These are phyloP conservation scores for Sporisorium graminicola DNA, from an alignment of 1,284 basidiomycete species.

Conservation along the genomic window DNA sequence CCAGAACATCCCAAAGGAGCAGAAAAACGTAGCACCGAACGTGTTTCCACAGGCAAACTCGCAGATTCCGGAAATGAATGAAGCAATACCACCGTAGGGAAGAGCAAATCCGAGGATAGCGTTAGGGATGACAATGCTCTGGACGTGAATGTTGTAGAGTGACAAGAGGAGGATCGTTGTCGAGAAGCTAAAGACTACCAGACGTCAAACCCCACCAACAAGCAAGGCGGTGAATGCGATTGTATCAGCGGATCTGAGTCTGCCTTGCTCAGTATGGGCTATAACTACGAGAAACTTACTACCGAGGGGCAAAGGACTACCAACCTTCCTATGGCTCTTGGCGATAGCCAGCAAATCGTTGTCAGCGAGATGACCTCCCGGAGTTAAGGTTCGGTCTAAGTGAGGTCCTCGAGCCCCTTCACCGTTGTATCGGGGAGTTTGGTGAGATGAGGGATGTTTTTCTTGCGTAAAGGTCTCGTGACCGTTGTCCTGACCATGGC, in stretches of 20 bases:
- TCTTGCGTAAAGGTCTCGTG: conserved; percentile 29
- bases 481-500: conserved; percentile 11
- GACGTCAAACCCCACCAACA: too few species aligned
- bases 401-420: conserved; percentile 3
- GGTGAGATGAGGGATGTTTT: conserved; percentile 37
- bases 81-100: conserved; percentile 50
- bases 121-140: conserved; percentile 47
- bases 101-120: conserved; percentile 45
- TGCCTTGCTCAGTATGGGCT: too few species aligned
- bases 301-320: conserved; percentile 56
- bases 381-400: conserved; percentile 40
- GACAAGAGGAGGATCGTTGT: conserved; percentile 52
- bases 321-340: conserved; percentile 44
- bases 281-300: conserved; percentile 36
- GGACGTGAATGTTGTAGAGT: conserved; percentile 50
- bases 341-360: conserved; percentile 56
- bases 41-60: conserved; percentile 61
- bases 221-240: neutral
- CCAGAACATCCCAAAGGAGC: conserved; percentile 56
- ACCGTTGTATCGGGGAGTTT: conserved; percentile 41
- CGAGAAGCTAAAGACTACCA: conserved; percentile 43
- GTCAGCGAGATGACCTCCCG: conserved; percentile 54
- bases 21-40: conserved; percentile 56
- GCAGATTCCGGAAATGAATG: conserved; percentile 59
- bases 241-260: neutral